Percentiles rank a stretch among this genome's conserved stretches.
phyloP scores from a whole-genome alignment of 805 yeast species.

The Nakazawaea molendinolei region DNA sequence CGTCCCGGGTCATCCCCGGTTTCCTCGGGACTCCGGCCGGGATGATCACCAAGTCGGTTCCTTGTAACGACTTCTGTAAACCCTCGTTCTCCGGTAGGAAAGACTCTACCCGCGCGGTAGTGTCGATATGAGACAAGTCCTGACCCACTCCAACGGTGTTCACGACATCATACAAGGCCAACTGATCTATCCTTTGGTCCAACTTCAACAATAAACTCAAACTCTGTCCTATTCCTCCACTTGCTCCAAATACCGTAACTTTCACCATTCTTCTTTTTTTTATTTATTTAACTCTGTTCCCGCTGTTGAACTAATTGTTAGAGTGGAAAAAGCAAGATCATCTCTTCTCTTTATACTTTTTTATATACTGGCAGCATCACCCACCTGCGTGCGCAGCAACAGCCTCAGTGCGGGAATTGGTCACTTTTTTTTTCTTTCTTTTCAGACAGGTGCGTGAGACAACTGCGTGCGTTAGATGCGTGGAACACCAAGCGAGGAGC shows the following conservation, averaged over 20 bases:
- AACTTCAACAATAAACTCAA: slow-evolving; percentile 74
- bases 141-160: slow-evolving; percentile 83
- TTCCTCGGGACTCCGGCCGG: slow-evolving; percentile 62
- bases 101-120: slow-evolving; percentile 46
- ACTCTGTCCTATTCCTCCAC: slow-evolving; percentile 95
- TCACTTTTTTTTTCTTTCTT: no score
- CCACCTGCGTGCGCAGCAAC: no score
- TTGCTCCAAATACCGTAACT: slow-evolving; percentile 86
- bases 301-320: no score
- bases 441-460: no score
- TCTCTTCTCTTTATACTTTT: no score
- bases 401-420: no score
- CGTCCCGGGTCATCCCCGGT: slow-evolving; percentile 63
- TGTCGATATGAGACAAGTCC: slow-evolving; percentile 77
- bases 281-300: no score
- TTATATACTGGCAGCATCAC: no score
- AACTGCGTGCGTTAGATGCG: no score
- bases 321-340: no score
- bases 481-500: no score
- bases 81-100: slow-evolving; percentile 32
- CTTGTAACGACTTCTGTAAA: slow-evolving; percentile 35
- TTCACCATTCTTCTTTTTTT: no score
- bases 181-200: slow-evolving; percentile 51
- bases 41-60: slow-evolving; percentile 42
- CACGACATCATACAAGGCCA: slow-evolving; percentile 81